These are phyloP conservation scores for Ophiorrhiza pumila DNA, from an alignment of 257 asterid species.

Conservation along the genomic window DNA sequence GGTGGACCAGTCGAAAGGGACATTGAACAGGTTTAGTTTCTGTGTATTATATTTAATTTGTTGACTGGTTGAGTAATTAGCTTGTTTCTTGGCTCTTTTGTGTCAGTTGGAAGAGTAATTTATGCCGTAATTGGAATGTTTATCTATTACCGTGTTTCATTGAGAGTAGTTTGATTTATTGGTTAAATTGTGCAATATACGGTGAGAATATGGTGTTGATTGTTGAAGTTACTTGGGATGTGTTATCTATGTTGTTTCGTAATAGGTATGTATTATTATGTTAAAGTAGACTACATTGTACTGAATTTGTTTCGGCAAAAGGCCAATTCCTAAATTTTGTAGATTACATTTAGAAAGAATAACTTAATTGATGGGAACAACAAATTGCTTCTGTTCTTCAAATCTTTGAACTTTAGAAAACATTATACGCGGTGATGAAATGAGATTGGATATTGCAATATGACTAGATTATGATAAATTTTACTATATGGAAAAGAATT, in stretches of 20 bases:
- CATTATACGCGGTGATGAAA: background rate
- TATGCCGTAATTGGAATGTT: background rate
- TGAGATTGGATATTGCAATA: background rate
- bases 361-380: background rate
- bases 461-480: too few species aligned
- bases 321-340: background rate
- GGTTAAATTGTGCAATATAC: background rate
- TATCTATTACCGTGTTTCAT: background rate
- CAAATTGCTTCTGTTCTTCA: background rate
- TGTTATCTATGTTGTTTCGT: background rate
- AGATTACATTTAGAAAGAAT: background rate
- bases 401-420: background rate
- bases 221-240: too few species aligned
- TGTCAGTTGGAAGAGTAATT: background rate
- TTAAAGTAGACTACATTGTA: background rate
- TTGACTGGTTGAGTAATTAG: slow-evolving; percentile 7
- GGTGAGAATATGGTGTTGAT: background rate
- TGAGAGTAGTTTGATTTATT: background rate
- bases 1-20: slow-evolving; percentile 76
- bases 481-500: background rate
- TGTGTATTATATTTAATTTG: background rate
- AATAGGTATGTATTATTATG: background rate
- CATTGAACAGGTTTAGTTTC: slow-evolving; percentile 56
- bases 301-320: background rate
- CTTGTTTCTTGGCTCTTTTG: background rate